Evolutionary conservation across 1,139 yeast species (phyloP).

Genomic region (Kodamaea sp.): DNA sequence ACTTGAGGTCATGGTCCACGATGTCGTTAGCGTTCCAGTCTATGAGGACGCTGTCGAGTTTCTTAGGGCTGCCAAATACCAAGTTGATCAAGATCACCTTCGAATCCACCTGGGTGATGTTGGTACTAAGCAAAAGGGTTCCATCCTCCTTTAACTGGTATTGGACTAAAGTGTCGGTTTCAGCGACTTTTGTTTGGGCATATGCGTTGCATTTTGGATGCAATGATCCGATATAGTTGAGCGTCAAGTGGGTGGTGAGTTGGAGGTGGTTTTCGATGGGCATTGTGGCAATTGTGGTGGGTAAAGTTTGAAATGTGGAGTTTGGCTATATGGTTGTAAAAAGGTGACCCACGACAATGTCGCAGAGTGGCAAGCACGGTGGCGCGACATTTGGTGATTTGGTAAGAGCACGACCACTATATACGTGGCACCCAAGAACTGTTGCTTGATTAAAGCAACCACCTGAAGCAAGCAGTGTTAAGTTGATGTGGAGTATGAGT

Average conservation of each 20-base stretch:
- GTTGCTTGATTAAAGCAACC: too few relatives aligned
- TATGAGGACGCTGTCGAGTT: constrained; percentile 24
- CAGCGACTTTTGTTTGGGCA: constrained; percentile 5
- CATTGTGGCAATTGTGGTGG: constrained; percentile 6
- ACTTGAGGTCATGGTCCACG: constrained; percentile 16
- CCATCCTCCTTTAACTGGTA: constrained; percentile 10
- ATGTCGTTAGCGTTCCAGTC: constrained; percentile 22
- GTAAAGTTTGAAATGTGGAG: neutral
- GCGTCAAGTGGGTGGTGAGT: constrained; percentile 27
- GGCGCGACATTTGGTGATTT: too few relatives aligned
- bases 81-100: constrained; percentile 18
- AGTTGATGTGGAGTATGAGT: too few relatives aligned
- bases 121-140: constrained; percentile 13
- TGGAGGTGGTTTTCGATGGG: constrained; percentile 24
- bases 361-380: too few relatives aligned
- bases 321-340: too few relatives aligned
- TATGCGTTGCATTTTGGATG: constrained; percentile 8
- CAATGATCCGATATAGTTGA: constrained; percentile 26
- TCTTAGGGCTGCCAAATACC: constrained; percentile 13
- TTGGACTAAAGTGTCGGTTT: constrained; percentile 18
- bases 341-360: too few relatives aligned
- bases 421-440: too few relatives aligned
- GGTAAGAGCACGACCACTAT: too few relatives aligned
- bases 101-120: constrained; percentile 14
- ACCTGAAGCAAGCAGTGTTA: too few relatives aligned